A percentile compares a stretch with the other conserved stretches of the same genome.
Evolutionary conservation across 371 early-diverging fungal species (phyloP).

Genomic region (Haplosporangium sp.): DNA sequence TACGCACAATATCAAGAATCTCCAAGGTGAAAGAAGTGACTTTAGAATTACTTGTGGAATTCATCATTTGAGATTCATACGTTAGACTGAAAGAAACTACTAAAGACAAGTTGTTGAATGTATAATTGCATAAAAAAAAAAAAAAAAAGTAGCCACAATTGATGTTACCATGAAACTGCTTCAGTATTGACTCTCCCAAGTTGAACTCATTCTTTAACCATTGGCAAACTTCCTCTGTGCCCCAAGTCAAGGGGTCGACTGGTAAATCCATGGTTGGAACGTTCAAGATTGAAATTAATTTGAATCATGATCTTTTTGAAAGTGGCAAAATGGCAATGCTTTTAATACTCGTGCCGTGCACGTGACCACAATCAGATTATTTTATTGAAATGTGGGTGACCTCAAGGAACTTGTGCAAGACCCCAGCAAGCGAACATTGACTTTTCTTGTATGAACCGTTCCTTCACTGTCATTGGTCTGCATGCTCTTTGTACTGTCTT

Average conservation of each 20-base stretch:
- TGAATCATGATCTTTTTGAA: neutral
- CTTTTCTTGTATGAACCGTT: neutral
- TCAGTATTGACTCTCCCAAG: slow-evolving; percentile 16
- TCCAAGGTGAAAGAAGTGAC: too few relatives aligned
- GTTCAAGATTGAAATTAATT: neutral
- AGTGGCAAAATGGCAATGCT: neutral
- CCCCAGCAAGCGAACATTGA: neutral
- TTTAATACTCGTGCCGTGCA: too few relatives aligned
- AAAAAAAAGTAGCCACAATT: too few relatives aligned
- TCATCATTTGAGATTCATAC: too few relatives aligned
- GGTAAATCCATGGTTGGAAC: slow-evolving; percentile 19
- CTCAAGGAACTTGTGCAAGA: neutral
- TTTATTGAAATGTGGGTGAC: too few relatives aligned
- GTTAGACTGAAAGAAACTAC: too few relatives aligned
- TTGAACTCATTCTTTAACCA: slow-evolving; percentile 30
- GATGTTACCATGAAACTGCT: slow-evolving; percentile 22
- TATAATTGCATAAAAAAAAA: too few relatives aligned
- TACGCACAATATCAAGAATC: too few relatives aligned
- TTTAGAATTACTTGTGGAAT: too few relatives aligned
- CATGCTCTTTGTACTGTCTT: neutral
- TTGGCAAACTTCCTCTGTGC: neutral
- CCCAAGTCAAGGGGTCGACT: slow-evolving; percentile 27
- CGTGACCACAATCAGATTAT: too few relatives aligned
- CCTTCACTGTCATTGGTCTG: neutral
- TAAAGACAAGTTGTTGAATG: too few relatives aligned